These are phyloP conservation scores for Aspergillus vadensis DNA, from an alignment of 2,329 filamentous ascomycete genomes.

Conservation along the genomic window DNA sequence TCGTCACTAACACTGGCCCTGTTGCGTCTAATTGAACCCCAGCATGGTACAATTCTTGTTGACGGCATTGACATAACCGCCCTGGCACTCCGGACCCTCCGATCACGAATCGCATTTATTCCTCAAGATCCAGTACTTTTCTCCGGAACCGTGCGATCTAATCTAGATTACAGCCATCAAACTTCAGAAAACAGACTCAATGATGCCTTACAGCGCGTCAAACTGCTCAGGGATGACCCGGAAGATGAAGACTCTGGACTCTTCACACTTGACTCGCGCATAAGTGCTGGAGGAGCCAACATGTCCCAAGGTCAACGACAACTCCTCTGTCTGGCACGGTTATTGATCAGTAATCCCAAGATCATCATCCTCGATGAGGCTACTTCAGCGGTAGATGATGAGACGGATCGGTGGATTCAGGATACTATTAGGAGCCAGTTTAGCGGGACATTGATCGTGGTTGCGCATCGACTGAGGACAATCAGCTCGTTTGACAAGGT, in stretches of 20 bases:
- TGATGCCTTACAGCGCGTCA: neutral
- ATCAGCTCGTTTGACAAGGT: neutral
- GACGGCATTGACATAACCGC: slow-evolving; percentile 1
- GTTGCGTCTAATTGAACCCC: neutral
- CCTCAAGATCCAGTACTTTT: slow-evolving; percentile 5
- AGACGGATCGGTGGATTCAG: neutral
- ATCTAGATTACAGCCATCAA: slow-evolving; percentile 1
- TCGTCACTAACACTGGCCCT: slow-evolving; percentile 4
- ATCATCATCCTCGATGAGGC: neutral
- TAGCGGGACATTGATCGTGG: neutral
- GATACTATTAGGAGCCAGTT: neutral
- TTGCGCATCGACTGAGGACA: neutral
- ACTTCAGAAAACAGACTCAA: neutral
- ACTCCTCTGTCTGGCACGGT: neutral
- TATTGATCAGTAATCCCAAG: neutral
- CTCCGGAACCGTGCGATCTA: neutral
- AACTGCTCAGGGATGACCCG: neutral
- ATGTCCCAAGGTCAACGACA: neutral
- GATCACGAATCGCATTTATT: slow-evolving; percentile 1
- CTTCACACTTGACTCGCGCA: neutral
- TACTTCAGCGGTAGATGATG: neutral
- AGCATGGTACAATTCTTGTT: neutral
- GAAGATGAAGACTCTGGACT: neutral
- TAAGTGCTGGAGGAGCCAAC: neutral
- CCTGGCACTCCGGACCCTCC: neutral